Base-by-base conservation (phyloP, 2,329 filamentous ascomycete species). In the Cytospora schulzeri region DNA sequence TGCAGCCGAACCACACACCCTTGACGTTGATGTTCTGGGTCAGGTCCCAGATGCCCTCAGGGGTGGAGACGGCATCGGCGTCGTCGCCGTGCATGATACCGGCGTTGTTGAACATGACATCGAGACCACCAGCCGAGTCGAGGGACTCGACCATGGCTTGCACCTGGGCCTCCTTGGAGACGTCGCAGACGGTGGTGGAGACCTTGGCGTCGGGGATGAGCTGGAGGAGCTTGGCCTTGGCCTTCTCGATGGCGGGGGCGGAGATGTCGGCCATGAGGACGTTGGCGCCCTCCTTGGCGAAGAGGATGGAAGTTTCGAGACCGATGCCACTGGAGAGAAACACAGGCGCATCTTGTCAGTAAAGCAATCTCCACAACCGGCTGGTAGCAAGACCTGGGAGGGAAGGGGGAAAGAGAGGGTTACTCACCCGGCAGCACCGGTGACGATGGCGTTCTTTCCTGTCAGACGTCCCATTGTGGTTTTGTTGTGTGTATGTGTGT, bases 71-170 rank as follows among this genome's bases (percentile, higher is more conserved):
- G 57, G 93, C 92, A 76, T 92, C 89, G 73, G 86, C 88, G 76
- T 93, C 90, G 64, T 90, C 83, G 56, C 87, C 88, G 80, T 97
- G 93, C 93, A 97, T 97, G 77, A 97, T 97, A 62, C 93, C 93
- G 28, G 93, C 93, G 76, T 97, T 97, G 87, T 97, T 97, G 88
- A 97, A 97, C 72, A 97, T 91, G 74, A 97, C 83, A 76, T 97
- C 93, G 3, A 95, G 79, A 53, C 93, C 93, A 73, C 93, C 93
- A 91, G 91, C 96, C 64, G 85, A 75, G 77, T 97, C 93, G 64
- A 94, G 80, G 12, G 85, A 79, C 70, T 91, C 89, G 60, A 97
- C 83, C 75, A 91, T 87, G 63, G 88, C 86, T 73, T 92, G 80
- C 35, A 97, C 88, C 63, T 95, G 86, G 66, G 84, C 77, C 76